Percentiles rank a stretch among this genome's conserved stretches.
phyloP scores from a whole-genome alignment of 305 asterid species.

The Solanum hybrid region DNA sequence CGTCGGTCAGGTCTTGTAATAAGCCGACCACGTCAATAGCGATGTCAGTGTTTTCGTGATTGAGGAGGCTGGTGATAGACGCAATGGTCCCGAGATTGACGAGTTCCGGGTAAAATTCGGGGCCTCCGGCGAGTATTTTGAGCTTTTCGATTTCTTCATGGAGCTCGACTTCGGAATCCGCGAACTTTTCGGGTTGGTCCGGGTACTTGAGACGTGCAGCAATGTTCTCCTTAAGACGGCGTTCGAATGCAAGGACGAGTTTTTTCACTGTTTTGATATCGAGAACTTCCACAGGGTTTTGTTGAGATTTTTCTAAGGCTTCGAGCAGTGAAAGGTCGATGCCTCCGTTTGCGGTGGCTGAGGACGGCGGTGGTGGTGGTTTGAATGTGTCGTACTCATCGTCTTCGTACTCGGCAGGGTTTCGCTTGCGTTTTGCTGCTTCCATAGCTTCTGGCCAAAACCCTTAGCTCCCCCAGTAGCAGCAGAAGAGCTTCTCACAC shows the following conservation, averaged over 20 bases:
- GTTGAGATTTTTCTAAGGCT: conserved; percentile 80
- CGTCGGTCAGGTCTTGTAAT: conserved; percentile 86
- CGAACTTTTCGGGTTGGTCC: conserved; percentile 88
- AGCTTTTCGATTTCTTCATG: conserved; percentile 93
- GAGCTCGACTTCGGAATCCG: conserved; percentile 86
- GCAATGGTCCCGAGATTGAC: conserved; percentile 66
- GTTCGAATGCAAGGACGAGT: conserved; percentile 75
- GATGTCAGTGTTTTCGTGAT: conserved; percentile 77
- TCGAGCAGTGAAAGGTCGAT: conserved; percentile 80
- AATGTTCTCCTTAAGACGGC: conserved; percentile 84
- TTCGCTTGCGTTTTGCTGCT: conserved; percentile 52
- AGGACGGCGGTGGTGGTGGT: conserved; percentile 18
- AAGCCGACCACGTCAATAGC: conserved; percentile 75
- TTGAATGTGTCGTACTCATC: conserved; percentile 11
- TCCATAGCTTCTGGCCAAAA: conserved; percentile 1
- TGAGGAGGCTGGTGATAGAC: conserved; percentile 64
- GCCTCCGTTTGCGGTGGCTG: conserved; percentile 16
- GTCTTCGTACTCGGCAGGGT: conserved; percentile 6
- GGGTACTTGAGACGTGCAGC: conserved; percentile 91
- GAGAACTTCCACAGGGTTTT: conserved; percentile 58
- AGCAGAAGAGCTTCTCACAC: neutral
- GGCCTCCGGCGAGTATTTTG: conserved; percentile 80
- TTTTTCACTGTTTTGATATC: conserved; percentile 82
- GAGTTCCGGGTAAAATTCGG: conserved; percentile 87
- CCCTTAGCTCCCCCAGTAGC: neutral